These are phyloP conservation scores for Baorangia bicolor DNA, from an alignment of 768 basidiomycete genomes.

Conservation along the genomic window DNA sequence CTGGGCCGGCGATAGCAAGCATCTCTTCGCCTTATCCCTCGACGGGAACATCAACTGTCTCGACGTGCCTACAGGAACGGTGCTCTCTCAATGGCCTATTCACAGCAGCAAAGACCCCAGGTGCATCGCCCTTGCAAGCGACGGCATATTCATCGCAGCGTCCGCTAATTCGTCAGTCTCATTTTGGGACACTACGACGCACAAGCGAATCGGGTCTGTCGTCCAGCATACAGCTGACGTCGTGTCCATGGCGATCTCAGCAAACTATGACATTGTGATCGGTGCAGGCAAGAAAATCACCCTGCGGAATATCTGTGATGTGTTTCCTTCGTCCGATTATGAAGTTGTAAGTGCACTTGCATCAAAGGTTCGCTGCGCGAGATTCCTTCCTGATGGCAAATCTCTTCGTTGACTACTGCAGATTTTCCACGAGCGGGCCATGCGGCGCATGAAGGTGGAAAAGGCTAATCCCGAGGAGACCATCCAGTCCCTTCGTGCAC, in stretches of 20 bases:
- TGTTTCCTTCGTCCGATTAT: neutral
- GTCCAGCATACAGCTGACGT: constrained; percentile 4
- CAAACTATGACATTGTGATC: neutral
- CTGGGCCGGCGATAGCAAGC: constrained; percentile 7
- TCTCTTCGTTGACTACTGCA: neutral
- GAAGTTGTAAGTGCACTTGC: neutral
- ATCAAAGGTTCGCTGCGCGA: neutral
- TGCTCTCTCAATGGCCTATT: neutral
- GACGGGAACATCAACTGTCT: neutral
- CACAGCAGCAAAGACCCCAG: neutral
- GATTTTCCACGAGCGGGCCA: neutral
- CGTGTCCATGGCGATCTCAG: constrained; percentile 6
- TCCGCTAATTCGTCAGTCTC: constrained; percentile 6
- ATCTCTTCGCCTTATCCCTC: constrained; percentile 6
- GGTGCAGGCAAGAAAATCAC: constrained; percentile 1
- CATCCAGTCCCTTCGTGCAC: too few species aligned
- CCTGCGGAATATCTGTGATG: neutral
- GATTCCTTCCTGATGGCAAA: neutral
- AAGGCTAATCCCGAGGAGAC: neutral
- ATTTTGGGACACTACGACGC: constrained; percentile 11
- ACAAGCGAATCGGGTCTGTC: constrained; percentile 3
- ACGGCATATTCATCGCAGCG: constrained; percentile 4
- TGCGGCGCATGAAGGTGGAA: neutral
- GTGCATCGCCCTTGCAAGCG: constrained; percentile 2
- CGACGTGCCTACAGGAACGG: neutral